Base-by-base conservation (phyloP, 2,329 filamentous ascomycete species). In the Apiospora rasikravindrae region DNA sequence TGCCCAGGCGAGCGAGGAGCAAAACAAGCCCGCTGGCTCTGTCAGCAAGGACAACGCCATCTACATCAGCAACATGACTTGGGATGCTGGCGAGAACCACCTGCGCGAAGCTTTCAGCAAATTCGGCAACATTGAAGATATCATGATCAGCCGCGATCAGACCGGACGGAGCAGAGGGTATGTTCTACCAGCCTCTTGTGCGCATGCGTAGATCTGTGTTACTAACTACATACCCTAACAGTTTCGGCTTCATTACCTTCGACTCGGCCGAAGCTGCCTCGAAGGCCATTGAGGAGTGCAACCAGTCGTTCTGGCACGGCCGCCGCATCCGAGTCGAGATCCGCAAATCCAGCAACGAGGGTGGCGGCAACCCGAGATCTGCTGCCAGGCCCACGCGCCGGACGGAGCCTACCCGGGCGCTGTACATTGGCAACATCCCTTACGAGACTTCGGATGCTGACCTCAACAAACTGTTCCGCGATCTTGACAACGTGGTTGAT, bases 351-450 rank as follows among this genome's bases (percentile, higher is more conserved):
- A 13, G 19, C 51, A 19, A 26, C 53, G n/a, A 85, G 85, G 40
- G 77, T 76, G 10, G 14, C 14, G 7, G 44, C 44, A 10, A 10
- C 6, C 11, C 5, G 22, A 7, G 64, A 37, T 5, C 0, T 6
- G 11, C 16, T 14, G 1, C 16, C 45, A 33, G 42, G 7, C 16
- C 33, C 10, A n/a, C 37, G 40, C 47, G 26, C 26, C 45, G 26
- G 49, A 67, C 11, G 2, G 70, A 83, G 53, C 90, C 91, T 3
- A 88, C 88, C 69, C 89, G 87, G 78, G 93, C 91, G 1, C 84
- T 97, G 45, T 97, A 93, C 85, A 89, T 98, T 76, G 94, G 94
- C 76, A 96, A 96, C 85, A 90, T 98, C 83, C 91, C 93, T 14
- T 96, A 93, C 80, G 93, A 97, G 83, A 92, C 95, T 85, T 93